phyloP scores from a whole-genome alignment of 2,329 filamentous ascomycete species.

The Xylaria sp. region DNA sequence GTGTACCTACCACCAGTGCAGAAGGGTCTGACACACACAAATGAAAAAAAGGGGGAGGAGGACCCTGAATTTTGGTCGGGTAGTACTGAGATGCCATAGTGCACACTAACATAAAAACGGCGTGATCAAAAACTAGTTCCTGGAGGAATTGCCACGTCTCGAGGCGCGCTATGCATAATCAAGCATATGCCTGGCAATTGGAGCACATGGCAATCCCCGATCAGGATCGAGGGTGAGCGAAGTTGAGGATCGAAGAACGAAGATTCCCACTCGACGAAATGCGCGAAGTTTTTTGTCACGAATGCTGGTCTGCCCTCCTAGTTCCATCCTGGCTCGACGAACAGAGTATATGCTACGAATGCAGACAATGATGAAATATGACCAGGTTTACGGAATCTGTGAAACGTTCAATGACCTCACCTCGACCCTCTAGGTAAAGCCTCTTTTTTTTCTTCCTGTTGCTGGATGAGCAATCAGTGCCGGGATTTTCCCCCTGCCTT shows the following conservation, averaged over 20 bases:
- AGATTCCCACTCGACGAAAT: slow-evolving; percentile 24
- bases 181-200: slow-evolving; percentile 30
- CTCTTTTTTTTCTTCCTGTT: background rate
- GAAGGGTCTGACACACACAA: slow-evolving; percentile 24
- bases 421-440: slow-evolving; percentile 10
- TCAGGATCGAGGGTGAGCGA: slow-evolving; percentile 7
- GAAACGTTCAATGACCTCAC: slow-evolving; percentile 27
- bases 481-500: background rate
- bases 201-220: slow-evolving; percentile 34
- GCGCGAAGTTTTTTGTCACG: background rate
- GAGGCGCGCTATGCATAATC: slow-evolving; percentile 28
- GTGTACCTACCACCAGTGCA: slow-evolving; percentile 11
- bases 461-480: slow-evolving; percentile 9
- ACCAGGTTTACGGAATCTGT: slow-evolving; percentile 19
- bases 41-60: slow-evolving; percentile 29
- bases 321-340: background rate
- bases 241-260: slow-evolving; percentile 15
- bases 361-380: slow-evolving; percentile 27
- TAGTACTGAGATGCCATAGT: background rate
- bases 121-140: slow-evolving; percentile 19
- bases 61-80: slow-evolving; percentile 33
- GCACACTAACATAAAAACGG: slow-evolving; percentile 8
- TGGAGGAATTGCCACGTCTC: slow-evolving; percentile 21
- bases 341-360: background rate
- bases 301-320: background rate